A percentile compares a stretch with the other conserved stretches of the same genome.
Conservation (phyloP, 805 yeast species). For the Yamadazyma endophytica region DNA sequence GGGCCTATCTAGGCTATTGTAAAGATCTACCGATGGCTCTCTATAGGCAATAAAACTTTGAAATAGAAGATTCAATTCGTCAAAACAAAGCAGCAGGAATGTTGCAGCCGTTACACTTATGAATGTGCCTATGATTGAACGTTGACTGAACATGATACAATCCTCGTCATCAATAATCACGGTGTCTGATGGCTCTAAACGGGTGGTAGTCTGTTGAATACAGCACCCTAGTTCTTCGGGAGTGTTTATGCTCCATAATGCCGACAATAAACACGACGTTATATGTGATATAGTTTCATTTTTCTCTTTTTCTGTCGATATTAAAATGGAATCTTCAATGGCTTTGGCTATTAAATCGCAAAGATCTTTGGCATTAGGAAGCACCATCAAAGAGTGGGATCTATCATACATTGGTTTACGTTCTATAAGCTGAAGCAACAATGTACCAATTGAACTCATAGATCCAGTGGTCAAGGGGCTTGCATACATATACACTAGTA, state of each 20-base stretch:
- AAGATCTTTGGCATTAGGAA: slow-evolving; percentile 31
- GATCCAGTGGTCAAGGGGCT: slow-evolving; percentile 6
- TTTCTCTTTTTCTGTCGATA: not conserved
- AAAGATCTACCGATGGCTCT: slow-evolving; percentile 19
- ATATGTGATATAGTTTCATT: slow-evolving; percentile 2
- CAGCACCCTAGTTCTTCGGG: slow-evolving; percentile 42
- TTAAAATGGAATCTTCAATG: slow-evolving; percentile 2
- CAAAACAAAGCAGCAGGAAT: slow-evolving; percentile 31
- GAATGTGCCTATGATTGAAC: slow-evolving; percentile 28
- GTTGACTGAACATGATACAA: slow-evolving; percentile 11
- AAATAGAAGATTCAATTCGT: slow-evolving; percentile 29
- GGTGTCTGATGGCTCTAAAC: slow-evolving; percentile 7
- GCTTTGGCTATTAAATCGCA: slow-evolving; percentile 14
- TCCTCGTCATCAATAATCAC: slow-evolving; percentile 1
- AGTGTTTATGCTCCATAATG: slow-evolving; percentile 45
- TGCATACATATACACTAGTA: slow-evolving; percentile 30
- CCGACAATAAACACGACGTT: slow-evolving; percentile 4
- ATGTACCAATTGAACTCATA: slow-evolving; percentile 11
- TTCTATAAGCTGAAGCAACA: slow-evolving; percentile 41
- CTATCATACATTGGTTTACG: slow-evolving; percentile 26
- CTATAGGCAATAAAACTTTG: slow-evolving; percentile 33
- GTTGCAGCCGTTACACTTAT: slow-evolving; percentile 28
- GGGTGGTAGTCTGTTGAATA: slow-evolving; percentile 4
- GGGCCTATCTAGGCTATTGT: slow-evolving; percentile 14
- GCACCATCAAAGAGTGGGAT: slow-evolving; percentile 15